Evolutionary conservation across 2,329 filamentous ascomycete genomes (phyloP).

Genomic region (Clarireedia paspali): DNA sequence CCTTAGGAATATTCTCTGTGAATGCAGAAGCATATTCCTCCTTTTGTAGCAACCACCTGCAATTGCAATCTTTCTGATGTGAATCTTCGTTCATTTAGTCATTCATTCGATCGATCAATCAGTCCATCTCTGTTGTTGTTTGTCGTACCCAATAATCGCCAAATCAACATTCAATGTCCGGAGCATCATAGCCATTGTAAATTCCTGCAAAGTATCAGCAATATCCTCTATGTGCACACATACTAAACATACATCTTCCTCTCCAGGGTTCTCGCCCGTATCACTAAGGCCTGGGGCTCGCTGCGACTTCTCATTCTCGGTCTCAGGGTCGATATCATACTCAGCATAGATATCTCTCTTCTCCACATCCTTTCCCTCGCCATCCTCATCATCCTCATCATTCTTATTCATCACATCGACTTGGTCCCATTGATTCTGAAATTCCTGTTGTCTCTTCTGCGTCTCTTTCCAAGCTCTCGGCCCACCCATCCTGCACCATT

Average conservation of each 20-base stretch:
- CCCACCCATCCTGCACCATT: conserved; percentile 45
- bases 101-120: conserved; percentile 31
- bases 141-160: conserved; percentile 55
- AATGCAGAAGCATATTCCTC: not conserved
- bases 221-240: conserved; percentile 15
- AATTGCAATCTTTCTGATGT: not conserved
- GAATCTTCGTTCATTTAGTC: too few species aligned
- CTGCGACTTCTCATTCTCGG: conserved; percentile 29
- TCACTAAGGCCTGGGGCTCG: conserved; percentile 27
- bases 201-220: conserved; percentile 38
- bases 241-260: conserved; percentile 34
- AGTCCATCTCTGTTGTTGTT: conserved; percentile 48
- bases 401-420: conserved; percentile 22
- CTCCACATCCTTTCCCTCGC: conserved; percentile 32
- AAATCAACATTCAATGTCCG: conserved; percentile 56
- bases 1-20: not conserved
- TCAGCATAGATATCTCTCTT: conserved; percentile 29
- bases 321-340: conserved; percentile 29
- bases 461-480: conserved; percentile 48
- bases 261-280: conserved; percentile 30
- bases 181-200: conserved; percentile 65
- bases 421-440: conserved; percentile 33
- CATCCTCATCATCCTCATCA: conserved; percentile 27
- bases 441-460: conserved; percentile 38
- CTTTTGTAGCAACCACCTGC: not conserved